A percentile compares a stretch with the other conserved stretches of the same genome.
phyloP scores from a whole-genome alignment of 2,329 filamentous ascomycete genomes.

The Onygena corvina region DNA sequence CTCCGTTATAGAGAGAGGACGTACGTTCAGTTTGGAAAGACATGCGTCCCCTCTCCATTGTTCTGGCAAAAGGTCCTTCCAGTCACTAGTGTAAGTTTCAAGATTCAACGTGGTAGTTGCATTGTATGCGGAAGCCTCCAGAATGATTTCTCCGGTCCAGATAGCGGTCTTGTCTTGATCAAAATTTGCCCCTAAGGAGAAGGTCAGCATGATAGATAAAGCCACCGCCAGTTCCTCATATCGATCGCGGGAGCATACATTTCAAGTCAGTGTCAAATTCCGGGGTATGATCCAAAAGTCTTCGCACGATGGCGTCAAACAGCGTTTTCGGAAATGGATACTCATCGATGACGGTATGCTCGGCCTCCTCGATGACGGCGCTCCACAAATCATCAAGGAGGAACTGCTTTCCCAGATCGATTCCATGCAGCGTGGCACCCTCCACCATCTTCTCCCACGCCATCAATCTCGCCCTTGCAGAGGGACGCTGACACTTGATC shows the following conservation, averaged over 20 bases:
- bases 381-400: slow-evolving; percentile 33
- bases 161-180: slow-evolving; percentile 25
- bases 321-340: slow-evolving; percentile 25
- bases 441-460: slow-evolving; percentile 39
- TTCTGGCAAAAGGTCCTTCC: slow-evolving; percentile 36
- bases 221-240: no score
- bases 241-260: slow-evolving; percentile 24
- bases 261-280: slow-evolving; percentile 22
- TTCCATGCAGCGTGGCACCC: slow-evolving; percentile 29
- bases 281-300: slow-evolving; percentile 23
- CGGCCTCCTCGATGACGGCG: slow-evolving; percentile 28
- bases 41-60: slow-evolving; percentile 29
- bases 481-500: slow-evolving; percentile 35
- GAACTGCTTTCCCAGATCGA: slow-evolving; percentile 32
- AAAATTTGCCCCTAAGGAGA: slow-evolving; percentile 29
- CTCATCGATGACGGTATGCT: slow-evolving; percentile 23
- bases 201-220: slow-evolving; percentile 1
- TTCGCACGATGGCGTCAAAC: slow-evolving; percentile 30
- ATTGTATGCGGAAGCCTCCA: slow-evolving; percentile 29
- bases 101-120: slow-evolving; percentile 13
- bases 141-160: slow-evolving; percentile 32
- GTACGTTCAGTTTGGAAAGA: slow-evolving; percentile 26
- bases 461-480: slow-evolving; percentile 35
- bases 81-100: slow-evolving; percentile 14
- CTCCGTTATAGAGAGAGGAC: background rate